A percentile compares a stretch with the other conserved stretches of the same genome.
Conservation (phyloP, 2,329 filamentous ascomycete genomes). For the Aspergillus terreus region DNA sequence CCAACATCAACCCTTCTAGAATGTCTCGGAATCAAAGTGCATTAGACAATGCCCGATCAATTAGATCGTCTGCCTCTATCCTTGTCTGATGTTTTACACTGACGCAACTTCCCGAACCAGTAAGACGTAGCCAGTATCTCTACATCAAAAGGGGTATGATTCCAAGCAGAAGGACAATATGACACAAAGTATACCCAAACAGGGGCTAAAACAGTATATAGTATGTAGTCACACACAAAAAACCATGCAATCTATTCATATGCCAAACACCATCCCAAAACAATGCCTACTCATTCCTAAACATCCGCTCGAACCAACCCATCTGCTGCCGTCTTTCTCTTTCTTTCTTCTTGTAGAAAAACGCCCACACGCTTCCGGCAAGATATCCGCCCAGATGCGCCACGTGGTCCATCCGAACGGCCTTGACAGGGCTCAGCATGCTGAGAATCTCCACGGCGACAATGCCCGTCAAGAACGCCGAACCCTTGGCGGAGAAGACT, state of each 20-base stretch:
- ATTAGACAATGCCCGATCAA: too few species aligned
- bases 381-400: conserved; percentile 43
- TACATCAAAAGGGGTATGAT: too few species aligned
- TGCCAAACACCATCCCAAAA: background rate
- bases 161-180: too few species aligned
- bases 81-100: background rate
- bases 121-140: background rate
- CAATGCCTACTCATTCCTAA: background rate
- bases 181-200: too few species aligned
- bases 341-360: conserved; percentile 11
- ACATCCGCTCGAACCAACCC: conserved; percentile 12
- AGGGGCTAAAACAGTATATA: background rate
- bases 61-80: background rate
- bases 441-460: conserved; percentile 35
- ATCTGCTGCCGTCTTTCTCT: conserved; percentile 12
- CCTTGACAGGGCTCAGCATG: conserved; percentile 26
- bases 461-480: conserved; percentile 33
- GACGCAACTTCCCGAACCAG: background rate
- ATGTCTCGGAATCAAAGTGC: too few species aligned
- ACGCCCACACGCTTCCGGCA: conserved; percentile 26
- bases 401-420: conserved; percentile 33
- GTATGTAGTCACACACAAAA: too few species aligned
- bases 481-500: conserved; percentile 40
- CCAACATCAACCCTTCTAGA: too few species aligned
- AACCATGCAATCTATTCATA: background rate